phyloP scores from a whole-genome alignment of 768 basidiomycete species.

The Lactifluus subvellereus region DNA sequence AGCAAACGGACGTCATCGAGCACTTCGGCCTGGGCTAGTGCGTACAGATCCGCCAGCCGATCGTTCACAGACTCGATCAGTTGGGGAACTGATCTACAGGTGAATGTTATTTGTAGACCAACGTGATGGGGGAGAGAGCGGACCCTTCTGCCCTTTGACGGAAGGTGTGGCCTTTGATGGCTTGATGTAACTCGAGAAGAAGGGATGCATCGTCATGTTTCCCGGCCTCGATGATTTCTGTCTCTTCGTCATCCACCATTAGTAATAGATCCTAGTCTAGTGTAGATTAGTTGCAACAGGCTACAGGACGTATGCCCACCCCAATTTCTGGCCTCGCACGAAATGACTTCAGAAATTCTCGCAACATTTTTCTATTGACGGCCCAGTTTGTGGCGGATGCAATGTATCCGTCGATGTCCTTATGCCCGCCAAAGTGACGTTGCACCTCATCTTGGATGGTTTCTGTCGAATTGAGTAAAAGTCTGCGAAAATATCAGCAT shows the following conservation, averaged over 20 bases:
- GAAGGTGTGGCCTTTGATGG: constrained; percentile 14
- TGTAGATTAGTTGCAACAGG: not conserved
- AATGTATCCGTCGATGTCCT: constrained; percentile 14
- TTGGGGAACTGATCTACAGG: constrained; percentile 8
- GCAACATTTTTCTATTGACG: constrained; percentile 2
- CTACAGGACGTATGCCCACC: not conserved
- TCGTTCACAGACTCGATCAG: constrained; percentile 17
- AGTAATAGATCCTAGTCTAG: constrained; percentile 5
- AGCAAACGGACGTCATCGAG: constrained; percentile 17
- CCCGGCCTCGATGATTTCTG: constrained; percentile 7
- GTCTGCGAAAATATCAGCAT: constrained; percentile 5
- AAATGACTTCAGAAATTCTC: not conserved
- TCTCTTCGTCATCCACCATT: constrained; percentile 1
- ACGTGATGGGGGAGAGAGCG: not conserved
- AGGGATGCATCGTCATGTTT: constrained; percentile 20
- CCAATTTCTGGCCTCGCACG: not conserved
- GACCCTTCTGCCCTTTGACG: constrained; percentile 13
- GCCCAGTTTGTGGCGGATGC: constrained; percentile 11
- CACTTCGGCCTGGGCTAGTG: constrained; percentile 16
- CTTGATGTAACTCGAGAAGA: constrained; percentile 18
- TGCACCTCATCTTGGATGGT: constrained; percentile 13
- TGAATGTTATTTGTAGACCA: not conserved
- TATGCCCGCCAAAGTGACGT: constrained; percentile 7
- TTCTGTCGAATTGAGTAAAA: constrained; percentile 6
- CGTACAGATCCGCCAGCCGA: constrained; percentile 16